Conservation (phyloP, 2,329 filamentous ascomycete species). For the Cryphonectria radicalis region DNA sequence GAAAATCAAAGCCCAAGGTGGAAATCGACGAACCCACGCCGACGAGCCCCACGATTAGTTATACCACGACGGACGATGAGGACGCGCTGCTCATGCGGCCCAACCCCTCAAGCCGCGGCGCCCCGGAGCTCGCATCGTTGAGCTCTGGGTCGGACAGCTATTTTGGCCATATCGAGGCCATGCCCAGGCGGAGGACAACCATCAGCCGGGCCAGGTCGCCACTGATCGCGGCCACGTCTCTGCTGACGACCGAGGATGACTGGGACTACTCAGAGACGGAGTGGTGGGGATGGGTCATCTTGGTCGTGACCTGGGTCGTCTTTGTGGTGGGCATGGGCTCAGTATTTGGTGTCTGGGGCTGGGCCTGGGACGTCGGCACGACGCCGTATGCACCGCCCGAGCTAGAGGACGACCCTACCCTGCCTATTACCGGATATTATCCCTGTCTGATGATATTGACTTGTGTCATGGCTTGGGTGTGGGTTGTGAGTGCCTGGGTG, state of each 20-base stretch:
- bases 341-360: conserved; percentile 93
- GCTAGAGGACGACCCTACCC: conserved; percentile 89
- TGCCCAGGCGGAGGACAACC: conserved; percentile 50
- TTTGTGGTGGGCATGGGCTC: conserved; percentile 97
- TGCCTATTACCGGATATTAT: conserved; percentile 97
- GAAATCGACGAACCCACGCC: conserved; percentile 36
- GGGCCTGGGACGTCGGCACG: conserved; percentile 98
- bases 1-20: conserved; percentile 24
- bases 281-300: conserved; percentile 96
- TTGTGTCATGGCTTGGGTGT: conserved; percentile 97
- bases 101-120: conserved; percentile 47
- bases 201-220: conserved; percentile 63
- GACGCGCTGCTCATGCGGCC: conserved; percentile 70
- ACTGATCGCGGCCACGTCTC: conserved; percentile 54
- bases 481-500: conserved; percentile 96
- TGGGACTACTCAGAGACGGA: conserved; percentile 96
- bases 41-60: conserved; percentile 60
- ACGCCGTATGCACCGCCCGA: conserved; percentile 95
- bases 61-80: conserved; percentile 85
- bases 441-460: conserved; percentile 92
- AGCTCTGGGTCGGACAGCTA: conserved; percentile 68
- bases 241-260: conserved; percentile 56
- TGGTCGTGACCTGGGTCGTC: conserved; percentile 90
- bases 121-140: conserved; percentile 45
- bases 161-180: conserved; percentile 51